Percentiles rank a stretch among this genome's conserved stretches.
Evolutionary conservation across 305 asterid genomes (phyloP).

Genomic region (Andrographis paniculata): DNA sequence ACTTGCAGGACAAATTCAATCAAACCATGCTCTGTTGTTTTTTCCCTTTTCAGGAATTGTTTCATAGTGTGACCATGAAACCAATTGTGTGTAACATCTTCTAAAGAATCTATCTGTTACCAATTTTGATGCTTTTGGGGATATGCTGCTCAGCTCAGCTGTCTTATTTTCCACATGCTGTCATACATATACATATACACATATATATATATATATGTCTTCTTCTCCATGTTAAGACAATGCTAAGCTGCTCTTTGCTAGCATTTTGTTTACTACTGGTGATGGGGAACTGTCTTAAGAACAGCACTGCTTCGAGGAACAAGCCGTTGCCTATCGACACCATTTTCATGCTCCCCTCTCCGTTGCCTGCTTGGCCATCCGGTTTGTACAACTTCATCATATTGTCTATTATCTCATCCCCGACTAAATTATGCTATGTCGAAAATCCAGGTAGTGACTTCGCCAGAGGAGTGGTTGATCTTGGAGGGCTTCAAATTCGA

Average conservation of each 20-base stretch:
- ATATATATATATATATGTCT: not conserved
- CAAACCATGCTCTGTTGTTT: too few relatives aligned
- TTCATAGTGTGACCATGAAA: too few relatives aligned
- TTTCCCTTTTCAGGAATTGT: too few relatives aligned
- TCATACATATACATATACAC: not conserved
- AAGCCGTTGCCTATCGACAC: conserved; percentile 47
- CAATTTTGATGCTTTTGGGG: conserved; percentile 1
- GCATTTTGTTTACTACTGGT: conserved; percentile 13
- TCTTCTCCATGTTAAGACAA: too few relatives aligned
- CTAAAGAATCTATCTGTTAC: not conserved
- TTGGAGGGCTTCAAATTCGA: conserved; percentile 65
- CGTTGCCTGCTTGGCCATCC: conserved; percentile 53
- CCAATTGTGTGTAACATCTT: not conserved
- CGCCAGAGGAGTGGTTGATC: conserved; percentile 56
- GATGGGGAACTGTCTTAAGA: conserved; percentile 33
- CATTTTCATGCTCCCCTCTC: conserved; percentile 58
- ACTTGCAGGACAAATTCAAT: too few relatives aligned
- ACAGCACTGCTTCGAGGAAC: conserved; percentile 11
- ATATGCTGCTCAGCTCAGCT: conserved; percentile 13
- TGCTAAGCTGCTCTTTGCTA: conserved; percentile 3
- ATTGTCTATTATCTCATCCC: not conserved
- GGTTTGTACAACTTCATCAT: conserved; percentile 27
- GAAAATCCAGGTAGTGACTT: conserved; percentile 44
- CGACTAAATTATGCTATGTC: too few relatives aligned
- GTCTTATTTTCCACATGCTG: conserved; percentile 12